Evolutionary conservation across 805 yeast genomes (phyloP).

Genomic region (Metschnikowia kunwiensis): DNA sequence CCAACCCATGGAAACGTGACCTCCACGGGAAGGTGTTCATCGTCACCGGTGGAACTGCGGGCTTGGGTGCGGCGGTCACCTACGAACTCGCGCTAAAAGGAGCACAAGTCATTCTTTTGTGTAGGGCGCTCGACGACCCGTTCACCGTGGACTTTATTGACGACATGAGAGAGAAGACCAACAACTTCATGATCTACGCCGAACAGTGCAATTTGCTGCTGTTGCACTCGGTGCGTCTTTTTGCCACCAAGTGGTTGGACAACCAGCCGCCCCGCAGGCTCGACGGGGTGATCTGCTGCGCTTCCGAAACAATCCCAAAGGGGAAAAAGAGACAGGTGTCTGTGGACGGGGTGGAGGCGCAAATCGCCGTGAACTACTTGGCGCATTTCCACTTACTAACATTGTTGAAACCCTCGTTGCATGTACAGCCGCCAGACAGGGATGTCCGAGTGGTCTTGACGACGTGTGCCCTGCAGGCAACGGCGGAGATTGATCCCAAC

Average conservation of each 20-base stretch:
- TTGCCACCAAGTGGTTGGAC: conserved; percentile 94
- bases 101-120: conserved; percentile 78
- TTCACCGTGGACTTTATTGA: conserved; percentile 82
- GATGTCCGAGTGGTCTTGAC: conserved; percentile 83
- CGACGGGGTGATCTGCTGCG: conserved; percentile 87
- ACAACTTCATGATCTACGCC: conserved; percentile 78
- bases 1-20: conserved; percentile 90
- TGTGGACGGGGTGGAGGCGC: conserved; percentile 81
- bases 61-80: conserved; percentile 77
- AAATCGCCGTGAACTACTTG: conserved; percentile 77
- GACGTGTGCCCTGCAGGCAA: conserved; percentile 72
- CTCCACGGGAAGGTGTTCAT: conserved; percentile 84
- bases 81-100: conserved; percentile 74
- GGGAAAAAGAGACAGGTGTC: conserved; percentile 63
- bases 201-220: conserved; percentile 82
- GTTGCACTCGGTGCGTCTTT: conserved; percentile 72
- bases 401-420: conserved; percentile 75
- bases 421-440: conserved; percentile 90
- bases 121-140: conserved; percentile 56
- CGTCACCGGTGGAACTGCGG: conserved; percentile 92
- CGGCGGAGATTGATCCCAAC: conserved; percentile 66
- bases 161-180: conserved; percentile 67
- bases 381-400: conserved; percentile 80
- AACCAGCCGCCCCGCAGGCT: conserved; percentile 85
- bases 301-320: conserved; percentile 76